Base-by-base conservation (phyloP, 2,329 filamentous ascomycete genomes). In the Sarocladium brachiariae region DNA sequence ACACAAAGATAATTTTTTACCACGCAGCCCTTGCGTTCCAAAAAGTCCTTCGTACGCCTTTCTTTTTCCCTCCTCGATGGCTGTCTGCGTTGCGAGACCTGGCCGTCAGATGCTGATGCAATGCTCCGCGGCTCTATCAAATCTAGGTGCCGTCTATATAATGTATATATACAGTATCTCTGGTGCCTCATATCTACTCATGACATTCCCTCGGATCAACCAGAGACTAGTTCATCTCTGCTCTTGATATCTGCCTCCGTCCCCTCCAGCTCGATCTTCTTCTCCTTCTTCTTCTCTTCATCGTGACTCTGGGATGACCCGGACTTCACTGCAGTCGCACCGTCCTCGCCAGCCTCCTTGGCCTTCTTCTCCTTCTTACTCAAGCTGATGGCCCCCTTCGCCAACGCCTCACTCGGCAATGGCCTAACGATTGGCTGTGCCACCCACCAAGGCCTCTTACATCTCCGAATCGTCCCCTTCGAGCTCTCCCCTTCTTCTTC, bases 401-500 rank as follows among this genome's bases (percentile, higher is more conserved):
- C 84, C 56, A 93, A 61, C 2, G 93, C 93, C 70, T 97, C 92
- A 58, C 86, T 87, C 0, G 93, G 93, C 60, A 96, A 65, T 35
- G 90, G 91, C 51, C 91, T 74, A 6, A 96, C 79, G 60, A 95
- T 88, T 3, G 92, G 86, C 70, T 97, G 91, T 49, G 84, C 89
- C 3, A 96, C 77, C 89, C 89, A 96, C 80, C 84, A 96, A 1
- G 91, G 91, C 56, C 89, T 72, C 64, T 83, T 85, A 62, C 89
- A 95, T 53, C 80, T 74, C 51, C 78, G 80, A 23, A 93, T 82
- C 1, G 86, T 83, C 8, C 79, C 82, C 16, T 81, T 69, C 4
- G 84, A 86, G 63, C 78, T 84, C 60, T 82, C 75, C 0, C 69
- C 68, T 43, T 77, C n/a, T n/a, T n/a, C n/a, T n/a, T n/a, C n/a